phyloP scores from a whole-genome alignment of 208 protist genomes.

The Phytomonas serpens region DNA sequence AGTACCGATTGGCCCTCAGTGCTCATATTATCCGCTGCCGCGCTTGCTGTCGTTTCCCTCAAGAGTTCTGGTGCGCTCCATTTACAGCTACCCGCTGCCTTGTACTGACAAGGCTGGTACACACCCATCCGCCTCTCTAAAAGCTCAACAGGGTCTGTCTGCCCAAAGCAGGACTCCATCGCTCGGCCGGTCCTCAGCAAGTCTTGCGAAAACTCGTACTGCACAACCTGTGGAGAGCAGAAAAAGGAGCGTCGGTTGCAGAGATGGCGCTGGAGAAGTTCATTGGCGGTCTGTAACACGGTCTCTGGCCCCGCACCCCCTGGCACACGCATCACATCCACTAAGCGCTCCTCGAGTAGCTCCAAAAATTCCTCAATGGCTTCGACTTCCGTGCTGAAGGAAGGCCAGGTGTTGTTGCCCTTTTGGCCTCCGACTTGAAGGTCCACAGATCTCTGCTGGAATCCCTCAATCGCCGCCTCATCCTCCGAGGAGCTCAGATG shows the following conservation, averaged over 20 bases:
- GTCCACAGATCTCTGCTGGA: constrained; percentile 7
- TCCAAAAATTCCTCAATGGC: constrained; percentile 68
- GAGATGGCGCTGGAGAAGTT: constrained; percentile 40
- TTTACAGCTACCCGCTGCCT: constrained; percentile 32
- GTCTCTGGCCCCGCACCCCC: constrained; percentile 48
- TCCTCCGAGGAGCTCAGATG: constrained; percentile 14
- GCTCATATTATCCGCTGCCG: constrained; percentile 5
- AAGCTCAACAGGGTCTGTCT: constrained; percentile 55
- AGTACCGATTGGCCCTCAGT: background rate
- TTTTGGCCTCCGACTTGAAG: constrained; percentile 2
- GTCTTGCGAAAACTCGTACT: constrained; percentile 38
- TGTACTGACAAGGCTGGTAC: background rate
- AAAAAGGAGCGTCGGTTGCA: constrained; percentile 74
- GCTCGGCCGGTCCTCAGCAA: constrained; percentile 34
- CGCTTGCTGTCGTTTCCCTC: constrained; percentile 7
- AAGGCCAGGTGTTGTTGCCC: constrained; percentile 12
- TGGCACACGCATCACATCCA: constrained; percentile 45
- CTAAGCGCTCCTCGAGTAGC: constrained; percentile 40
- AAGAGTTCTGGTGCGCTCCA: constrained; percentile 19
- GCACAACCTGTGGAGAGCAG: constrained; percentile 50
- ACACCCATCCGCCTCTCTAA: constrained; percentile 22
- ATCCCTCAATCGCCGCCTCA: constrained; percentile 11
- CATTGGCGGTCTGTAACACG: constrained; percentile 35
- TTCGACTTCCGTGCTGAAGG: constrained; percentile 26
- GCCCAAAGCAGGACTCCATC: constrained; percentile 53